Evolutionary conservation across 441 rosid genomes (phyloP).

Genomic region (Mallotus repandus): DNA sequence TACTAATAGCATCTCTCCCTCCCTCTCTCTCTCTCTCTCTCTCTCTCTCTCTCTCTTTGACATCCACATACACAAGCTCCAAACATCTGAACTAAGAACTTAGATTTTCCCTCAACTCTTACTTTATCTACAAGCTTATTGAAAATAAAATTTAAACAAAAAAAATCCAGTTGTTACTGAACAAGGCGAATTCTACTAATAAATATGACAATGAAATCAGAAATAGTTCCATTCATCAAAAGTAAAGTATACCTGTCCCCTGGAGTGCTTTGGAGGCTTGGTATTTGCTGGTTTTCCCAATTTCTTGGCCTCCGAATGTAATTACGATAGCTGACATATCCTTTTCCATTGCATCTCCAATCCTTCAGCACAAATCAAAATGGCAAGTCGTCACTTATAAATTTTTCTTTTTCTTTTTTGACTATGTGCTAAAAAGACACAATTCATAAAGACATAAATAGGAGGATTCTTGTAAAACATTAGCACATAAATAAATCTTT

Average conservation of each 20-base stretch:
- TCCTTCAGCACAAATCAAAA: slow-evolving; percentile 51
- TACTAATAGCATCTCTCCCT: too few relatives aligned
- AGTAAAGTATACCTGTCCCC: slow-evolving; percentile 69
- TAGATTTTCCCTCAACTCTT: neutral
- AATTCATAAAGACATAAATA: too few relatives aligned
- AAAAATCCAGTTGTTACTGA: slow-evolving; percentile 2
- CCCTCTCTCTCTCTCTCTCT: too few relatives aligned
- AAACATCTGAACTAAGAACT: too few relatives aligned
- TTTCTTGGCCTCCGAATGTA: slow-evolving; percentile 82
- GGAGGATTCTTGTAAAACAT: too few relatives aligned
- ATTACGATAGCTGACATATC: slow-evolving; percentile 81
- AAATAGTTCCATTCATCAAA: neutral
- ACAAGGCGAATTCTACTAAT: neutral
- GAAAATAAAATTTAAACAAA: neutral
- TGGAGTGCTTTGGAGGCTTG: slow-evolving; percentile 74
- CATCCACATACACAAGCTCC: too few relatives aligned
- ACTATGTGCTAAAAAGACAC: too few relatives aligned
- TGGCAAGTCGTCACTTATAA: slow-evolving; percentile 5
- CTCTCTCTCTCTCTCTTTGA: too few relatives aligned
- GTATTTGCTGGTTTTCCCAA: slow-evolving; percentile 58
- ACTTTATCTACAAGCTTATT: neutral
- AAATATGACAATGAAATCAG: slow-evolving; percentile 4
- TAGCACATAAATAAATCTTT: too few relatives aligned
- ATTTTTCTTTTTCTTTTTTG: too few relatives aligned
- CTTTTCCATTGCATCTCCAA: slow-evolving; percentile 91